Base-by-base conservation (phyloP, 176 grass and related monocot genomes). In the Oryza punctata region DNA sequence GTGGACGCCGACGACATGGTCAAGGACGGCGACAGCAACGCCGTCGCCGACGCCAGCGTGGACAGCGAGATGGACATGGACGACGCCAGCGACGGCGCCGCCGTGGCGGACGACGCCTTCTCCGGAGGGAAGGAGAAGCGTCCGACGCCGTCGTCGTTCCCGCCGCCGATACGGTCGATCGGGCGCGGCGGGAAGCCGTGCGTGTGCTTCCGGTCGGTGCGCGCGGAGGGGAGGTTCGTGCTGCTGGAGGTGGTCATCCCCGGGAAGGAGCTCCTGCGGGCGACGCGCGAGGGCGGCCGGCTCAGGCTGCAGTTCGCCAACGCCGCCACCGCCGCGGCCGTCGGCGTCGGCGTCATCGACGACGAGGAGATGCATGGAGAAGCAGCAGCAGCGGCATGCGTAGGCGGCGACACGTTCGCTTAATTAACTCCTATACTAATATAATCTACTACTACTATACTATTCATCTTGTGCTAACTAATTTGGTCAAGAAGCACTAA, bases 141-240 rank as follows among this genome's bases (percentile, higher is more conserved):
- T n/a, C 57, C 59, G 72, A 8, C 69, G 72, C 12, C 69, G 60
- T 16, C 70, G 60, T 50, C 47, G 52, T 95, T 95, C 72, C 93
- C 93, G 47, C 93, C 93, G 28, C 93, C 93, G 52, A 92, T 95
- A 81, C 69, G 87, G 26, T 90, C 90, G 29, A 90, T 95, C 66
- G 83, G 83, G 67, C 80, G 82, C 70, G 83, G 78, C 47, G 90
- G 90, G 29, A 95, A 95, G 82, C 85, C 90, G 32, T 32, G 47
- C 71, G 65, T 95, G 46, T 92, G 82, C 86, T 95, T 95, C 74
- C 72, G 86, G 32, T 87, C 93, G 24, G 75, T 80, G 35, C 82
- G 93, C 5, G 85, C 80, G 32, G 88, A 89, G 0, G 90, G 93
- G 11, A 72, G 90, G 61, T 93, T 95, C 81, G 90, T 95, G 45